These are phyloP conservation scores for Phytophthora hibernalis DNA, from an alignment of 352 stramenopile species.

Conservation along the genomic window DNA sequence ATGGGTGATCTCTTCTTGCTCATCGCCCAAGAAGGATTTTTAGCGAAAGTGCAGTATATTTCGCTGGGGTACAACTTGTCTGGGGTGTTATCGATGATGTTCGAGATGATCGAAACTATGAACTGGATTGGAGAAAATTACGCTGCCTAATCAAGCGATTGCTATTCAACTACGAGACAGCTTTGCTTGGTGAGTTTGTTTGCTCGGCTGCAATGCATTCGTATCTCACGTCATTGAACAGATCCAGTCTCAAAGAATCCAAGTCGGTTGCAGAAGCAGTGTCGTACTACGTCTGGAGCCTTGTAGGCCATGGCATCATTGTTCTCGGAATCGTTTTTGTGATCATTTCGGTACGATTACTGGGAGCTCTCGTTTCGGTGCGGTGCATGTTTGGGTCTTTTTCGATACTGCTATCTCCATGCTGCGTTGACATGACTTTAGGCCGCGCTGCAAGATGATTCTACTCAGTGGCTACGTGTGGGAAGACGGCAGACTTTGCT, in stretches of 20 bases:
- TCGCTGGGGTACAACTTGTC: constrained; percentile 7
- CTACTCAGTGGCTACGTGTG: constrained; percentile 19
- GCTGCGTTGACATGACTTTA: constrained; percentile 1
- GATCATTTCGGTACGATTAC: constrained; percentile 3
- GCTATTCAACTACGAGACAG: constrained; percentile 23
- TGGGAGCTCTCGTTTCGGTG: constrained; percentile 1
- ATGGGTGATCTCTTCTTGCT: constrained; percentile 21
- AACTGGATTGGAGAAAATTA: constrained; percentile 7
- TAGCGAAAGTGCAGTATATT: constrained; percentile 26
- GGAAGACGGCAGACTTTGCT: constrained; percentile 14
- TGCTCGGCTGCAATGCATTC: constrained; percentile 11
- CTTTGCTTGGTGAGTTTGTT: constrained; percentile 14
- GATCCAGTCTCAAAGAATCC: constrained; percentile 11
- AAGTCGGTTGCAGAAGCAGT: constrained; percentile 1
- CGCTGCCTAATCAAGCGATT: constrained; percentile 15
- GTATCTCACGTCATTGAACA: constrained; percentile 21
- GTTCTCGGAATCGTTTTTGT: constrained; percentile 11
- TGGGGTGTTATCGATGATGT: constrained; percentile 10
- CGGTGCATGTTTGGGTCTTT: background rate
- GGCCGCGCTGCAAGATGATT: constrained; percentile 6
- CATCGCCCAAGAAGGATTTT: constrained; percentile 18
- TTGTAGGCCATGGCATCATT: constrained; percentile 15
- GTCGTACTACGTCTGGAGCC: constrained; percentile 21
- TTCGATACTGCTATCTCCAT: constrained; percentile 1
- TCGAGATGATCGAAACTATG: constrained; percentile 14